phyloP scores from a whole-genome alignment of 1,284 basidiomycete species.

The Pyrrhoderma lamaoense region DNA sequence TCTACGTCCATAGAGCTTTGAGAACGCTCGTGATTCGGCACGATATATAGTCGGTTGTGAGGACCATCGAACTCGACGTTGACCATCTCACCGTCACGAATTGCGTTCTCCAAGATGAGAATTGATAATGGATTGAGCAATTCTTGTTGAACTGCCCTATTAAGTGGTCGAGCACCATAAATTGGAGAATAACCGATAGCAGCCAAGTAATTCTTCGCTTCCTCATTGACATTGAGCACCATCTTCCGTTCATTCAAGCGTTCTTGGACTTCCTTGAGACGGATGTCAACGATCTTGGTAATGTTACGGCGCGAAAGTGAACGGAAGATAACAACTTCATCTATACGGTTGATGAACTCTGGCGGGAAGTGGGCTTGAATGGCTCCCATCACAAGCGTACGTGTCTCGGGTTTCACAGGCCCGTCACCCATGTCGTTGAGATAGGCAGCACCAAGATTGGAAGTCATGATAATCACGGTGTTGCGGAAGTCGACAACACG shows the following conservation, averaged over 20 bases:
- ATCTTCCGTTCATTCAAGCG: slow-evolving; percentile 79
- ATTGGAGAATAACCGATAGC: slow-evolving; percentile 79
- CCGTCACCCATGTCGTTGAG: slow-evolving; percentile 76
- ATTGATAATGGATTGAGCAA: slow-evolving; percentile 89
- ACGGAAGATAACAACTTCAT: slow-evolving; percentile 86
- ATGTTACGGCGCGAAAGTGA: slow-evolving; percentile 71
- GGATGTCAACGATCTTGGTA: slow-evolving; percentile 79
- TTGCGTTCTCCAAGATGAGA: slow-evolving; percentile 77
- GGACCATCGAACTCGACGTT: slow-evolving; percentile 77
- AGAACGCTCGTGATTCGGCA: slow-evolving; percentile 79
- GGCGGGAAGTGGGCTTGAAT: slow-evolving; percentile 86
- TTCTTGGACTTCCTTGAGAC: slow-evolving; percentile 66
- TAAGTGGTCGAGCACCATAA: slow-evolving; percentile 90
- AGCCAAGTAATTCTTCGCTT: slow-evolving; percentile 77
- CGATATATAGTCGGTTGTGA: slow-evolving; percentile 72
- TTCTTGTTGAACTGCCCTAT: slow-evolving; percentile 88
- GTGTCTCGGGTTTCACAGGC: slow-evolving; percentile 57
- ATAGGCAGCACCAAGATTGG: slow-evolving; percentile 78
- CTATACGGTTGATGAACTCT: slow-evolving; percentile 89
- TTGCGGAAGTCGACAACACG: slow-evolving; percentile 75
- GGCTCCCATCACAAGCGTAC: slow-evolving; percentile 65
- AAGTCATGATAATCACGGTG: slow-evolving; percentile 92
- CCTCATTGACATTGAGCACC: slow-evolving; percentile 66
- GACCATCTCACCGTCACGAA: slow-evolving; percentile 79
- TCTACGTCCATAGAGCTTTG: slow-evolving; percentile 48